These are phyloP conservation scores for Cardamine chenopodiifolia DNA, from an alignment of 345 rosid species.

Conservation along the genomic window DNA sequence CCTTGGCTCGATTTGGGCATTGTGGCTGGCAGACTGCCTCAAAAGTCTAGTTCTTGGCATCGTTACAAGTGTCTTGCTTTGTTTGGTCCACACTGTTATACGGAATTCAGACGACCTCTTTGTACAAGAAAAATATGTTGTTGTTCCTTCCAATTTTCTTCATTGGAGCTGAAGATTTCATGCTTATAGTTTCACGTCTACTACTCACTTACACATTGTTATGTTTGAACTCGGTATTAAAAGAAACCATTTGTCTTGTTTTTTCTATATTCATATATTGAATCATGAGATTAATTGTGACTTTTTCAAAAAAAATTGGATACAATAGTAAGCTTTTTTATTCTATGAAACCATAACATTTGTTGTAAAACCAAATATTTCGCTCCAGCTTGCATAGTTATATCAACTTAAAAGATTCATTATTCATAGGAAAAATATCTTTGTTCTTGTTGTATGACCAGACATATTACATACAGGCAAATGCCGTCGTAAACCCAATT, in stretches of 20 bases:
- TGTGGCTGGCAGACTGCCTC: conserved; percentile 45
- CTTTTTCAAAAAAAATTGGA: background rate
- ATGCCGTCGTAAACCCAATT: background rate
- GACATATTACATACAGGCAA: background rate
- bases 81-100: conserved; percentile 44
- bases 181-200: background rate
- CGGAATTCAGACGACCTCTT: conserved; percentile 45
- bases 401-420: background rate
- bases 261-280: background rate
- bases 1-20: conserved; percentile 36
- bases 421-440: background rate
- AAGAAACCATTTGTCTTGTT: background rate
- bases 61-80: conserved; percentile 32
- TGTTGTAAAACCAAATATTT: background rate
- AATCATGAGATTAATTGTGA: background rate
- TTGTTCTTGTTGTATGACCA: background rate
- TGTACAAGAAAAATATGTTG: conserved; percentile 41
- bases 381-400: background rate
- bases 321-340: background rate
- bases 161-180: conserved; percentile 32
- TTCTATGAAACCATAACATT: background rate
- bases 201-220: background rate
- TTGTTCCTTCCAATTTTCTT: conserved; percentile 33
- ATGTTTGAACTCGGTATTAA: background rate
- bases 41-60: conserved; percentile 41